A percentile compares a stretch with the other conserved stretches of the same genome.
phyloP scores from a whole-genome alignment of 441 rosid genomes.

The Populus hybrid region DNA sequence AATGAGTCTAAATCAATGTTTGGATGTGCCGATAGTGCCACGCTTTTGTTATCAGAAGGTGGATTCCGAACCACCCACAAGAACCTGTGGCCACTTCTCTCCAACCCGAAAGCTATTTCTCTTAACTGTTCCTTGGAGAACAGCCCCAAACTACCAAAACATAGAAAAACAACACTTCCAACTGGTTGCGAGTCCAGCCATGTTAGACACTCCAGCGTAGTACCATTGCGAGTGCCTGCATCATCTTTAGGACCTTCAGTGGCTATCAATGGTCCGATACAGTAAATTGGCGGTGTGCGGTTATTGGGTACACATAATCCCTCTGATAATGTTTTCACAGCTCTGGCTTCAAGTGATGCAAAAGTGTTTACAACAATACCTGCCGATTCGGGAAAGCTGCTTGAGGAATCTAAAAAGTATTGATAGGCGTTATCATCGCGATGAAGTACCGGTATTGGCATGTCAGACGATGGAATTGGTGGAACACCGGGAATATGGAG shows the following conservation, averaged over 20 bases:
- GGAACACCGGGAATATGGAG: slow-evolving; percentile 34
- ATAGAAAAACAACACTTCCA: slow-evolving; percentile 26
- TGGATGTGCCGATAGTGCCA: background rate
- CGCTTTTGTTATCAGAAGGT: slow-evolving; percentile 1
- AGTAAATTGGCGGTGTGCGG: slow-evolving; percentile 34
- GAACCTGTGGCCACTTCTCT: slow-evolving; percentile 27
- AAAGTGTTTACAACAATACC: slow-evolving; percentile 45
- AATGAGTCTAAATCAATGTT: slow-evolving; percentile 8
- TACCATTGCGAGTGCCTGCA: background rate
- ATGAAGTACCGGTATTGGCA: slow-evolving; percentile 20
- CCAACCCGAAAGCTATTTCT: slow-evolving; percentile 30
- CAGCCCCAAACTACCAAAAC: slow-evolving; percentile 38
- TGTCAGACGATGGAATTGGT: slow-evolving; percentile 18
- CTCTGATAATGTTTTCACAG: slow-evolving; percentile 27
- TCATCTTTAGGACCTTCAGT: background rate
- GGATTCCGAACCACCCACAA: slow-evolving; percentile 31
- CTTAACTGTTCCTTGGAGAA: slow-evolving; percentile 29
- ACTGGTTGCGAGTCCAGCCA: slow-evolving; percentile 40
- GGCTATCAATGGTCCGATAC: slow-evolving; percentile 45
- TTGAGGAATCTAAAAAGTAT: background rate
- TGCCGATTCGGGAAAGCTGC: background rate
- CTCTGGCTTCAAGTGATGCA: slow-evolving; percentile 31
- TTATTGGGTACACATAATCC: slow-evolving; percentile 28
- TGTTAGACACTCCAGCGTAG: slow-evolving; percentile 19
- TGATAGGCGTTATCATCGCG: slow-evolving; percentile 20